Base-by-base conservation (phyloP, 306 rosid species). In the Casuarina cunninghamiana region DNA sequence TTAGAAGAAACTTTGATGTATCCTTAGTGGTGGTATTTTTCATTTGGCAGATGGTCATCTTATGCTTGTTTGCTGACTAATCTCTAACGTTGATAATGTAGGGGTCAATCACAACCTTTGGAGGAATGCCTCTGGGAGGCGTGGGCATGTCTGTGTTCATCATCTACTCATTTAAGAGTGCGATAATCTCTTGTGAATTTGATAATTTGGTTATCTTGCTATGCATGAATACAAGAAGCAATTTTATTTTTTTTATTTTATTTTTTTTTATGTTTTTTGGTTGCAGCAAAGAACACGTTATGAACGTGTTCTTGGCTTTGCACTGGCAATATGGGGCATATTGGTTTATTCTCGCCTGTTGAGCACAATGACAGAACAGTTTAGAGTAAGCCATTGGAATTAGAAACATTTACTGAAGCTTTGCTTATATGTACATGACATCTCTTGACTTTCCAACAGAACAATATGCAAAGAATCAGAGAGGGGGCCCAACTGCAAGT, bases 101-200 rank as follows among this genome's bases (percentile, higher is more conserved):
- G 94, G 89, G 90, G 83, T 65, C 76, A 26, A 62, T 69, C 82
- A 9, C 91, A 84, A 15, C 75, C 99, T 83, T 84, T 95, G 75
- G 99, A 93, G 85, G 98, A 95, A 79, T 95, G 99, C 89, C 78
- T 90, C 63, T 95, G 99, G 99, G 99, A 95, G 84, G 99, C 99
- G 35, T 95, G 99, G 99, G 99, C 98, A 77, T 95, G 99, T 69
- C 93, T 95, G 11, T 84, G 89, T 79, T 86, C 96, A 32, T 90
- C 99, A 17, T 88, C 99, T 60, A 91, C 96, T 71, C 96, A 95
- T 88, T 81, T 95, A 84, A 93, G 61, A 79, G 99, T 95, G 84
- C 74, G 87, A 74, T 77, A 19, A 26, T 50, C 42, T 69, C 75
- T 63, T 77, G 73, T 84, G 39, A 81, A 75, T 50, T 76, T 78